Percentiles rank a stretch among this genome's conserved stretches.
Evolutionary conservation across 1,284 basidiomycete genomes (phyloP).

Genomic region (Pisolithus thermaeus): DNA sequence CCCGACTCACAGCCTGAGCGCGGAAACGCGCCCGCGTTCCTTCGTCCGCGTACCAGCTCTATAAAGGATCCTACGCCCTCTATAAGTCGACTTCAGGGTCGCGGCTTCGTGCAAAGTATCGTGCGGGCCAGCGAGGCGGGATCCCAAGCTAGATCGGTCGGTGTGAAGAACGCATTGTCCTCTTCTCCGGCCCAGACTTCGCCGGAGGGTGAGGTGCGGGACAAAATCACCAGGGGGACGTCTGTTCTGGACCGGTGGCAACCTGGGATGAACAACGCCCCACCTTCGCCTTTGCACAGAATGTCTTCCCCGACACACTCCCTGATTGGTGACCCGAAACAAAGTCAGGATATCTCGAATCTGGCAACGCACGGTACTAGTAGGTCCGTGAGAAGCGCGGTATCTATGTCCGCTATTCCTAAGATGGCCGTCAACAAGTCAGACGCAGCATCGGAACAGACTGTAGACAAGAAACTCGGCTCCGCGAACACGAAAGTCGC

Average conservation of each 20-base stretch:
- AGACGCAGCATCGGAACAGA: constrained; percentile 14
- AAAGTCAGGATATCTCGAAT: constrained; percentile 15
- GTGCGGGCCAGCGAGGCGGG: constrained; percentile 56
- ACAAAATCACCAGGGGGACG: constrained; percentile 35
- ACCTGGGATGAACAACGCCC: constrained; percentile 23
- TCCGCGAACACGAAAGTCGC: constrained; percentile 48
- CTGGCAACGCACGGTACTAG: constrained; percentile 27
- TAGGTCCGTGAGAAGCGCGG: constrained; percentile 21
- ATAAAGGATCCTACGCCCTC: constrained; percentile 73
- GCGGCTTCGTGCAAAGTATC: constrained; percentile 77
- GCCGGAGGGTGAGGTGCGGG: constrained; percentile 22
- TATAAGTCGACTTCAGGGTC: constrained; percentile 72
- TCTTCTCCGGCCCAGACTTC: constrained; percentile 31
- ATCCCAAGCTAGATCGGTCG: constrained; percentile 19
- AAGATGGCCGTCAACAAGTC: constrained; percentile 24
- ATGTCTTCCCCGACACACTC: constrained; percentile 23
- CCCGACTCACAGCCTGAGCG: constrained; percentile 20
- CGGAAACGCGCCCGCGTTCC: constrained; percentile 54
- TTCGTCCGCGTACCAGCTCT: constrained; percentile 38
- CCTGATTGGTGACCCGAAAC: constrained; percentile 7
- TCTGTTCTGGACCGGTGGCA: constrained; percentile 71
- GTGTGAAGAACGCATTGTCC: constrained; percentile 21
- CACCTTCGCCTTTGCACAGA: constrained; percentile 34
- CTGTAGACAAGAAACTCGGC: constrained; percentile 30
- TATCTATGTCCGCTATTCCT: constrained; percentile 22